Conservation (phyloP, 2,329 filamentous ascomycete species). For the Canariomyces notabilis region DNA sequence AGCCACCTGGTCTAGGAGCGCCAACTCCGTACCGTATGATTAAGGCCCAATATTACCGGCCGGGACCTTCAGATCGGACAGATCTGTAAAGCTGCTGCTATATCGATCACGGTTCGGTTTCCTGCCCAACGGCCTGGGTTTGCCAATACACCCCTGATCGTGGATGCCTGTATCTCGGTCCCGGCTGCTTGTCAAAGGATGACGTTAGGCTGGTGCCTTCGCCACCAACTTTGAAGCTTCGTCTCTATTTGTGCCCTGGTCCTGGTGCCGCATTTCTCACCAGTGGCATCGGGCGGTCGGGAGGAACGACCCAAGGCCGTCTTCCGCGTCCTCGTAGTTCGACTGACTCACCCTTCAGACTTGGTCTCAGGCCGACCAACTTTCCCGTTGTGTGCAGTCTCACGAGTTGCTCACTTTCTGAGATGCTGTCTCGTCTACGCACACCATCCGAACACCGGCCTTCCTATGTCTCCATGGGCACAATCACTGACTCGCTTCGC, state of each 20-base stretch:
- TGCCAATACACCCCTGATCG: conserved; percentile 16
- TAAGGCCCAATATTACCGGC: conserved; percentile 21
- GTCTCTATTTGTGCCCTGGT: conserved; percentile 18
- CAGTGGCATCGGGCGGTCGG: conserved; percentile 12
- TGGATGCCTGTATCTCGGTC: conserved; percentile 9
- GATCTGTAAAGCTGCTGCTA: conserved; percentile 17
- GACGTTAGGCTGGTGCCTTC: conserved; percentile 11
- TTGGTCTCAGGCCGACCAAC: conserved; percentile 5
- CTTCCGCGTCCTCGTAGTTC: not conserved
- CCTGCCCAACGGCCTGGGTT: conserved; percentile 21
- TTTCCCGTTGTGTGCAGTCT: conserved; percentile 8
- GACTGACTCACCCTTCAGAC: conserved; percentile 17
- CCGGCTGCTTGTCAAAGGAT: conserved; percentile 14
- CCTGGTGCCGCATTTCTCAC: conserved; percentile 13
- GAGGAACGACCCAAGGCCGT: conserved; percentile 3
- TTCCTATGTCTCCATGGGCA: too few relatives aligned
- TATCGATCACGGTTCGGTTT: conserved; percentile 15
- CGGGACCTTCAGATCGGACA: conserved; percentile 13
- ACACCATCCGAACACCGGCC: not conserved
- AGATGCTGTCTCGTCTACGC: not conserved
- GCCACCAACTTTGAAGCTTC: conserved; percentile 1
- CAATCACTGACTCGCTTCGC: too few relatives aligned
- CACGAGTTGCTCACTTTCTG: not conserved
- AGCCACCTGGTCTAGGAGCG: too few relatives aligned
- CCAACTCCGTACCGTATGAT: too few relatives aligned